phyloP scores from a whole-genome alignment of 2,329 filamentous ascomycete genomes.

The Dothidotthia symphoricarpi region DNA sequence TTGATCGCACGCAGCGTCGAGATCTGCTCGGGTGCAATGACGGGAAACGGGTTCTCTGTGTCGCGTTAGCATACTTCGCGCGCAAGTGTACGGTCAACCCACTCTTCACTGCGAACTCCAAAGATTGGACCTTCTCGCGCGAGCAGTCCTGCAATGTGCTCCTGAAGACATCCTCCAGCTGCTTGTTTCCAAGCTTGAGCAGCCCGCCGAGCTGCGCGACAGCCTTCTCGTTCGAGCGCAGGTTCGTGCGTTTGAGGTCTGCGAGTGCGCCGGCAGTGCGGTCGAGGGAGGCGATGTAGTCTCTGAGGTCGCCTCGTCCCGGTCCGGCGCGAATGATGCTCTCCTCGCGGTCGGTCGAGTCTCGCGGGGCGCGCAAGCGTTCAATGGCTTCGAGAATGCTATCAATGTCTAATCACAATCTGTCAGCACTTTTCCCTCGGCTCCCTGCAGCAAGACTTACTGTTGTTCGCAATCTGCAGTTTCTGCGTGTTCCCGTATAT shows the following conservation, averaged over 20 bases:
- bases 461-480: conserved; percentile 81
- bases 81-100: conserved; percentile 30
- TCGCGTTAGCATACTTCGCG: conserved; percentile 10
- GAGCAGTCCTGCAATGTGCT: conserved; percentile 76
- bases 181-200: conserved; percentile 73
- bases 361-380: conserved; percentile 81
- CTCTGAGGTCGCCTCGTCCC: conserved; percentile 69
- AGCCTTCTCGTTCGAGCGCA: conserved; percentile 87
- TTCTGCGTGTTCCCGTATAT: conserved; percentile 90
- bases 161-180: conserved; percentile 82
- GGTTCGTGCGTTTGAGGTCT: conserved; percentile 84
- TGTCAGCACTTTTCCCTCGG: no score
- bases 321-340: conserved; percentile 74
- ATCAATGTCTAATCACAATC: conserved; percentile 63
- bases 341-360: conserved; percentile 89
- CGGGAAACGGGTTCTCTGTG: conserved; percentile 70
- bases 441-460: no score
- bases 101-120: conserved; percentile 91
- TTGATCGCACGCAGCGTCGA: conserved; percentile 78
- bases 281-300: conserved; percentile 87
- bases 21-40: conserved; percentile 72
- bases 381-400: conserved; percentile 83
- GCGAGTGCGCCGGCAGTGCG: conserved; percentile 79
- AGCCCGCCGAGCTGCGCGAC: conserved; percentile 76
- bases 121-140: conserved; percentile 71